Percentiles rank a stretch among this genome's conserved stretches.
Evolutionary conservation across 2,329 filamentous ascomycete genomes (phyloP).

Genomic region (Botrytis aclada): DNA sequence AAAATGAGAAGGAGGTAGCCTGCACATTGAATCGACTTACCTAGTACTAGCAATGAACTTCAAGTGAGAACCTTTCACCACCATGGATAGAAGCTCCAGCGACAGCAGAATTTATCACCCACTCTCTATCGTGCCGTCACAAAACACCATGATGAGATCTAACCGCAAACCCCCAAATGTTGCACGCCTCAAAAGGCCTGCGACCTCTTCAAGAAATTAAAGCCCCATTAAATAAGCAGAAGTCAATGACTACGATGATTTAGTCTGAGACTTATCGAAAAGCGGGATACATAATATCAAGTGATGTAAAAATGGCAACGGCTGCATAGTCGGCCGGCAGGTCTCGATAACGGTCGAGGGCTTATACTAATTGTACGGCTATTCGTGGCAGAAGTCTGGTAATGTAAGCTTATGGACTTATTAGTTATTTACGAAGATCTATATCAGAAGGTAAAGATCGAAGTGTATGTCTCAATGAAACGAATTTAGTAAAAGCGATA

Average conservation of each 20-base stretch:
- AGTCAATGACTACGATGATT: background rate
- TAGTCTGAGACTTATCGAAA: background rate
- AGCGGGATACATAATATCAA: background rate
- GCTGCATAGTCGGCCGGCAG: background rate
- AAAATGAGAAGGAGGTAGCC: background rate
- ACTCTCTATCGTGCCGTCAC: background rate
- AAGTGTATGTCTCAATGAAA: background rate
- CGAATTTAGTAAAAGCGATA: background rate
- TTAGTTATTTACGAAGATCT: fast-evolving
- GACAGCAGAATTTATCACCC: background rate
- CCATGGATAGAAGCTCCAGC: background rate
- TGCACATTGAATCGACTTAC: fast-evolving
- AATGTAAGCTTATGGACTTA: background rate
- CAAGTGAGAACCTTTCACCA: background rate
- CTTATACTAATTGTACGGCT: background rate
- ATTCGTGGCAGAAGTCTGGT: no score
- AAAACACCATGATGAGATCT: background rate
- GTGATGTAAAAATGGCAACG: background rate
- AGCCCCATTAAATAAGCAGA: background rate
- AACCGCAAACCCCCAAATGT: background rate
- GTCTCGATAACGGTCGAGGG: background rate
- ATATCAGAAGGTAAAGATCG: fast-evolving
- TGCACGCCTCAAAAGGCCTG: background rate
- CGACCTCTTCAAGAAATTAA: background rate
- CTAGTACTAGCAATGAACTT: no score